These are phyloP conservation scores for Zygosaccharomyces sapae DNA, from an alignment of 1,139 yeast genomes.

Conservation along the genomic window DNA sequence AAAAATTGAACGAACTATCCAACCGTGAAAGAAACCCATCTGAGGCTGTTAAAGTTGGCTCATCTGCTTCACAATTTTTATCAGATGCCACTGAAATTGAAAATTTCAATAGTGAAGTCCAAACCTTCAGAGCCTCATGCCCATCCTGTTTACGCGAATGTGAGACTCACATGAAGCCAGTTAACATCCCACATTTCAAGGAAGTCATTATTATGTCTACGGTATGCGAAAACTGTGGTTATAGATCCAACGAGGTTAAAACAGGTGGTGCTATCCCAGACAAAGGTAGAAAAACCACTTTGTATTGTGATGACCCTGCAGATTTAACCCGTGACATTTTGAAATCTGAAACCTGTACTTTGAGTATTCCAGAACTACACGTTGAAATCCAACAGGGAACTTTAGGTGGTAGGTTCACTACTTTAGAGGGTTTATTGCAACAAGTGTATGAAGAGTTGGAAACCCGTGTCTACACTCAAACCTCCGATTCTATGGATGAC, in stretches of 20 bases:
- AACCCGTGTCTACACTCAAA: constrained; percentile 75
- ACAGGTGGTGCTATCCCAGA: constrained; percentile 97
- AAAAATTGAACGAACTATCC: constrained; percentile 37
- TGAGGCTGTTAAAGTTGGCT: constrained; percentile 35
- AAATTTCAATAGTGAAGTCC: constrained; percentile 82
- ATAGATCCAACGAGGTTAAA: constrained; percentile 94
- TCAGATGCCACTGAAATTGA: constrained; percentile 77
- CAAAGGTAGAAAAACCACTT: constrained; percentile 69
- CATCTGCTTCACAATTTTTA: constrained; percentile 37
- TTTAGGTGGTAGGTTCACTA: constrained; percentile 95
- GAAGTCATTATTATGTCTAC: constrained; percentile 97
- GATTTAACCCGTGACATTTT: constrained; percentile 92
- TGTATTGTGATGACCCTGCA: constrained; percentile 82
- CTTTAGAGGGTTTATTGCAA: constrained; percentile 84
- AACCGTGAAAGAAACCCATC: constrained; percentile 47
- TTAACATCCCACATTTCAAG: constrained; percentile 94
- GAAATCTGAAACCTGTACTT: constrained; percentile 89
- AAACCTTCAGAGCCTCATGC: constrained; percentile 87
- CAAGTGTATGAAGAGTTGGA: constrained; percentile 91
- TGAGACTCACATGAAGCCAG: constrained; percentile 94
- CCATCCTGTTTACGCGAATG: constrained; percentile 75
- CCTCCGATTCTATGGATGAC: constrained; percentile 88
- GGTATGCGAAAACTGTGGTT: constrained; percentile 88
- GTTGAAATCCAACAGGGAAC: constrained; percentile 96
- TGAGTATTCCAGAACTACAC: constrained; percentile 79